A percentile compares a stretch with the other conserved stretches of the same genome.
phyloP scores from a whole-genome alignment of 176 grass and related monocot genomes.

The Bolboschoenus planiculmis region DNA sequence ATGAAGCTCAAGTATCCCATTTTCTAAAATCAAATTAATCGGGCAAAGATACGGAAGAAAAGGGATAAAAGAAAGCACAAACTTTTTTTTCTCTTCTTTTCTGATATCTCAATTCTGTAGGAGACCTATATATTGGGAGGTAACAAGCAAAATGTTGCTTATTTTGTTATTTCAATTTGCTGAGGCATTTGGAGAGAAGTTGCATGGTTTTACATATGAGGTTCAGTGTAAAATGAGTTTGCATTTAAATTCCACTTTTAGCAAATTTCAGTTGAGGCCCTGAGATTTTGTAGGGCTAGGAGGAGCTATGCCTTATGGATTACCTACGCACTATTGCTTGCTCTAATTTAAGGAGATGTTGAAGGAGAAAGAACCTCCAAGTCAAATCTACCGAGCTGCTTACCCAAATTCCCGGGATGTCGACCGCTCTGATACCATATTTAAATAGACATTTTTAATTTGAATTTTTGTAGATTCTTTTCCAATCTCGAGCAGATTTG shows the following conservation, averaged over 20 bases:
- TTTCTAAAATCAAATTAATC: not conserved
- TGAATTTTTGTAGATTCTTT: not conserved
- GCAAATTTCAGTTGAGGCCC: not conserved
- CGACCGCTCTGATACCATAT: not conserved
- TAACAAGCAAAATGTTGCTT: slow-evolving; percentile 7
- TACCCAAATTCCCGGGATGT: not conserved
- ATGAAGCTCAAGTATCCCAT: slow-evolving; percentile 35
- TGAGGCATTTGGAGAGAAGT: slow-evolving; percentile 5
- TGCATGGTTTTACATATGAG: slow-evolving; percentile 33
- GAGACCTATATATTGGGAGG: slow-evolving; percentile 9
- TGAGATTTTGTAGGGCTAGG: not conserved
- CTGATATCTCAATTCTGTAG: not conserved
- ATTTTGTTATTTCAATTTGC: slow-evolving; percentile 3
- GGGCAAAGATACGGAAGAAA: slow-evolving; percentile 8
- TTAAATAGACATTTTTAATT: not conserved
- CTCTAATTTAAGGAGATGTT: slow-evolving; percentile 9
- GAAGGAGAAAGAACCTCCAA: not conserved
- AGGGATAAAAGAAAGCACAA: not conserved
- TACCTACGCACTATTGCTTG: not conserved
- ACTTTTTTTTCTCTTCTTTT: not conserved
- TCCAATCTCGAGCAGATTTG: no score
- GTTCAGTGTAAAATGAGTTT: slow-evolving; percentile 11
- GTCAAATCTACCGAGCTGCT: not conserved
- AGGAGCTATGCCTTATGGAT: not conserved
- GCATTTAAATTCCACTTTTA: slow-evolving; percentile 18